Base-by-base conservation (phyloP, 2,329 filamentous ascomycete species). In the Sporothrix curviconia region DNA sequence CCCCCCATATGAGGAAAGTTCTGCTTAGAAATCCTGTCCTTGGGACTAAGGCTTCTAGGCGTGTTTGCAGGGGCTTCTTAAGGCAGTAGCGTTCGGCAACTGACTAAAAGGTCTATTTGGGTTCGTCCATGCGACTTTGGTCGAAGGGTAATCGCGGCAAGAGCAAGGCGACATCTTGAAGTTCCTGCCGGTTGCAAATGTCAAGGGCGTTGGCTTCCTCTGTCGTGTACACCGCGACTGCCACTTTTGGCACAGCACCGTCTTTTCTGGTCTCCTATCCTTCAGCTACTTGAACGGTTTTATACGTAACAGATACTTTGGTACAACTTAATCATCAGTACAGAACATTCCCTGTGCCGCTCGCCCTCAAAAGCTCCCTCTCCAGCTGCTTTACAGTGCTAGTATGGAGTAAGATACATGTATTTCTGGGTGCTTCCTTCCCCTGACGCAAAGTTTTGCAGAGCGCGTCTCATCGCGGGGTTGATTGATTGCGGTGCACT, bases 11-110 rank as follows among this genome's bases (percentile, higher is more conserved):
- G 46, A 37, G 49, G 49, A 40, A 39, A 34, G 22, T 39, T 32
- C 34, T 51, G 50, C 50, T 53, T 53, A 53, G 50, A 53, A 53
- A 53, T 53, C 24, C 50, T 42, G 37, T 7, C 11, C 8, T 43
- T n/a, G 25, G 50, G 37, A 32, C 50, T 53, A 53, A 53, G 37
- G 37, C 36, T 52, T 28, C 36, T 7, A 15, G 19, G 19, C 36
- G 8, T 40, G 24, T 42, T 32, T 40, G 28, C 11, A 34, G 17
- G 3, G 14, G 6, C 19, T 40, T 37, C 28, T 24, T 19, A 25
- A 12, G 28, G 47, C 47, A 53, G 37, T 34, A 54, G 17, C 37
- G 37, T 34, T 14, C 37, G 28, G 28, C 37, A 43, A n/a, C 51
- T 43, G 51, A 54, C 28, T 54, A 42, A 54, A 54, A 51, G 32